Conservation (phyloP, 1,139 yeast species). For the Pichia sp. region DNA sequence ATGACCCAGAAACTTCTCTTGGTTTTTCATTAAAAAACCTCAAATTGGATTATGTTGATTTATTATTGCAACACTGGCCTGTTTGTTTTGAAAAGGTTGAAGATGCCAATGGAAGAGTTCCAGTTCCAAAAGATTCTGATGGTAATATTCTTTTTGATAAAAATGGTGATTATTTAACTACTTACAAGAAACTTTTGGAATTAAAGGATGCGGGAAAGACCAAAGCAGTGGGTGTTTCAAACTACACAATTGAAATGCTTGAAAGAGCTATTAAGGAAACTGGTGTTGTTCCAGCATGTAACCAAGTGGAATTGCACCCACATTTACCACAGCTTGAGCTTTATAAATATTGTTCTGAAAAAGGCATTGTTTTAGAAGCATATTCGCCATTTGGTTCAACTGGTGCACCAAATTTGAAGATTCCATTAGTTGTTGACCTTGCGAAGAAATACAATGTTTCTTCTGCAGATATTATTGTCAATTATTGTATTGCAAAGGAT, state of each 20-base stretch:
- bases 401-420: slow-evolving; percentile 50
- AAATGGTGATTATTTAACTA: slow-evolving; percentile 36
- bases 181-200: slow-evolving; percentile 43
- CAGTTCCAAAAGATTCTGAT: slow-evolving; percentile 17
- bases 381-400: slow-evolving; percentile 63
- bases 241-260: slow-evolving; percentile 43
- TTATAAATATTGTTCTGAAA: slow-evolving; percentile 43
- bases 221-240: slow-evolving; percentile 58
- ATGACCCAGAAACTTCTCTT: slow-evolving; percentile 24
- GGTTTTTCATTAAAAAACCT: slow-evolving; percentile 31
- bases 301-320: slow-evolving; percentile 60
- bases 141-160: slow-evolving; percentile 17
- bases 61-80: slow-evolving; percentile 49
- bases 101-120: slow-evolving; percentile 15
- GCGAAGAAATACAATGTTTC: slow-evolving; percentile 42
- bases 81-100: slow-evolving; percentile 22
- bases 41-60: slow-evolving; percentile 43
- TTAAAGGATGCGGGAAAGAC: slow-evolving; percentile 35
- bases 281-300: slow-evolving; percentile 42
- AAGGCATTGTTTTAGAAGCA: slow-evolving; percentile 55
- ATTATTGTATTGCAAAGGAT: slow-evolving; percentile 49
- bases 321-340: slow-evolving; percentile 63
- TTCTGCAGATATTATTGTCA: slow-evolving; percentile 44
- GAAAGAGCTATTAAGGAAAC: slow-evolving; percentile 43
- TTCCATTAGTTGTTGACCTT: slow-evolving; percentile 37